Evolutionary conservation across 352 stramenopile species (phyloP).

Genomic region (Globisporangium splendens): DNA sequence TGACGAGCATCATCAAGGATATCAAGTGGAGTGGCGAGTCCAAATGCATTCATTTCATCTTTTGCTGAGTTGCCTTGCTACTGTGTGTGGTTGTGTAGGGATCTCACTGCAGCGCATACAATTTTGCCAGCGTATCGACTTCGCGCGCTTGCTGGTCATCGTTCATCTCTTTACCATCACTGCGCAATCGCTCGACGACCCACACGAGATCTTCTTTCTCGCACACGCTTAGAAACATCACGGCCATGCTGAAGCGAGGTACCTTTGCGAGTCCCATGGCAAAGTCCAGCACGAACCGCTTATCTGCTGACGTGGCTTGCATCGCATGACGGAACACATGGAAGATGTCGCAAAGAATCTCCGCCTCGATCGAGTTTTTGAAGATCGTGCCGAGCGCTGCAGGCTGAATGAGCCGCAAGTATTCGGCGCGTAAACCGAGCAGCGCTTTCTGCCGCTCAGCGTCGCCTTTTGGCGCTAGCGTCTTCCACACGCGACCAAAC

Average conservation of each 20-base stretch:
- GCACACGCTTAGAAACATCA: constrained; percentile 70
- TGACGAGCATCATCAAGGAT: constrained; percentile 17
- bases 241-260: constrained; percentile 70
- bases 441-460: constrained; percentile 21
- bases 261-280: constrained; percentile 38
- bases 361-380: constrained; percentile 72
- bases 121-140: constrained; percentile 30
- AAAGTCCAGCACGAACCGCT: constrained; percentile 33
- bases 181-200: constrained; percentile 32
- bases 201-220: constrained; percentile 60
- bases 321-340: constrained; percentile 33
- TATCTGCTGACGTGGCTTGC: not conserved
- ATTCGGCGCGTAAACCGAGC: constrained; percentile 37
- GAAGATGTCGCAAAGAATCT: constrained; percentile 72
- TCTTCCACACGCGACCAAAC: constrained; percentile 78
- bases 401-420: constrained; percentile 44
- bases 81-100: not conserved
- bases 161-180: not conserved
- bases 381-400: constrained; percentile 43
- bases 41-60: not conserved
- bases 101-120: constrained; percentile 44
- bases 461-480: constrained; percentile 44
- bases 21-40: too few relatives aligned
- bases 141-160: constrained; percentile 9
- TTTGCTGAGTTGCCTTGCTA: constrained; percentile 14